phyloP scores from a whole-genome alignment of 352 stramenopile genomes.

The Phytophthora citrophthora region DNA sequence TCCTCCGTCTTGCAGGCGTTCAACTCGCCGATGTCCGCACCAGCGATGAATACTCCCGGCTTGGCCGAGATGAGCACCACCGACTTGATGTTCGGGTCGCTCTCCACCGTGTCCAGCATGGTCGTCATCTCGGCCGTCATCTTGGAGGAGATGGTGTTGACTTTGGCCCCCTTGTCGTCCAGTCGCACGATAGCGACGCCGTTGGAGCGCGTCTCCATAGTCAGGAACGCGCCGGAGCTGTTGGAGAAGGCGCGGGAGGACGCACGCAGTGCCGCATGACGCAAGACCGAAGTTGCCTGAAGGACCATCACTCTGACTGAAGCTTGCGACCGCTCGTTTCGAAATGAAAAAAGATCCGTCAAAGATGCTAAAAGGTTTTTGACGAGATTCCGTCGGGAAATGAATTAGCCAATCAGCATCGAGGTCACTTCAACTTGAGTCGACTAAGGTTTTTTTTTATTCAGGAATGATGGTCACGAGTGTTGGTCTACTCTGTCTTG shows the following conservation, averaged over 20 bases:
- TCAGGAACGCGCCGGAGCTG: constrained; percentile 77
- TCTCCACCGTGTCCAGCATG: constrained; percentile 91
- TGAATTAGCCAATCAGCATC: constrained; percentile 30
- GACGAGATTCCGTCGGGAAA: constrained; percentile 33
- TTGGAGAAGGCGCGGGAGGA: constrained; percentile 36
- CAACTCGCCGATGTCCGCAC: constrained; percentile 98
- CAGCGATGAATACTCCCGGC: constrained; percentile 97
- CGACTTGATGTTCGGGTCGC: constrained; percentile 93
- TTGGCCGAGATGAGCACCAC: constrained; percentile 98
- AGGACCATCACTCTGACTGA: constrained; percentile 30
- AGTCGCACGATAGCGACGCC: constrained; percentile 93
- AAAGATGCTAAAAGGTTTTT: not conserved
- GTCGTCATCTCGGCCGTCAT: constrained; percentile 89
- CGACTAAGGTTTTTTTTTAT: no score
- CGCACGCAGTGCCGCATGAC: constrained; percentile 22
- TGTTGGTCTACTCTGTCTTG: constrained; percentile 29
- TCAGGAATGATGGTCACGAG: no score
- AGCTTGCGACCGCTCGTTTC: constrained; percentile 10
- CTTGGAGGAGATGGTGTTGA: constrained; percentile 94
- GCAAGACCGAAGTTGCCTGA: constrained; percentile 35
- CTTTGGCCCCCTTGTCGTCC: constrained; percentile 90
- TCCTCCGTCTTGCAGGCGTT: constrained; percentile 84
- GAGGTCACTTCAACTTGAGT: constrained; percentile 30
- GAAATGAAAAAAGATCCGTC: constrained; percentile 34
- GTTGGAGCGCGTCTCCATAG: constrained; percentile 85